Base-by-base conservation (phyloP, 1,139 yeast species). In the Kurtzmaniella quercitrusa region DNA sequence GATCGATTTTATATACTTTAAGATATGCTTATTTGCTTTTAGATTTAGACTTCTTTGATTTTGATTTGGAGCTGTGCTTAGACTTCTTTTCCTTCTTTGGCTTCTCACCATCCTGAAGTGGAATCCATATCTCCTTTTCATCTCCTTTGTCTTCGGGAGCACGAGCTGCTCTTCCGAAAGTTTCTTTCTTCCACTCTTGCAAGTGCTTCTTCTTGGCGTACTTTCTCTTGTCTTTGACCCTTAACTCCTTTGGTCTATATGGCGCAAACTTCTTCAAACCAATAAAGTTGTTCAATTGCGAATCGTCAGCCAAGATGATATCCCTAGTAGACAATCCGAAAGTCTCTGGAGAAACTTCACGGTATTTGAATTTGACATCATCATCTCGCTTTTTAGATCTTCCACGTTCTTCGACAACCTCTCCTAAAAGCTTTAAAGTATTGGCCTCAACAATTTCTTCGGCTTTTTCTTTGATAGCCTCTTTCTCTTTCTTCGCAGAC, bases 231-330 rank as follows among this genome's bases (percentile, higher is more conserved):
- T 94, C 98, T 60, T 84, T 88, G 53, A 75, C 66, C 51, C 82
- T 74, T 52, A 77, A 72, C 46, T 88, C 95, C 49, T 78, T 77
- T 19, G 89, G 80, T 59, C 97, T 79, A 61, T 87, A 94, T 21
- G 98, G 93, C 0, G 98, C 98, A 54, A 93, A 81, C 61, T 91
- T 91, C 69, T 93, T 93, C 52, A 94, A 69, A 12, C 97, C 95
- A 48, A 88, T 84, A 57, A 73, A 89, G 44, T 80, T 82, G 63
- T 93, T 93, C 61, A 94, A 74, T 42, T 85, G 87, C 47, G 77
- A 74, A 59, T 94, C 98, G 56, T 87, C 94, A 8, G 98, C 99
- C 46, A 88, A 66, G 42, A 94, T 70, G 41, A 94, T 93, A 55
- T 94, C 99, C 47, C 95, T 75, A 0, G 94, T 77, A 0, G 88